Conservation (phyloP, 2,329 filamentous ascomycete genomes). For the Talaromyces sp. region DNA sequence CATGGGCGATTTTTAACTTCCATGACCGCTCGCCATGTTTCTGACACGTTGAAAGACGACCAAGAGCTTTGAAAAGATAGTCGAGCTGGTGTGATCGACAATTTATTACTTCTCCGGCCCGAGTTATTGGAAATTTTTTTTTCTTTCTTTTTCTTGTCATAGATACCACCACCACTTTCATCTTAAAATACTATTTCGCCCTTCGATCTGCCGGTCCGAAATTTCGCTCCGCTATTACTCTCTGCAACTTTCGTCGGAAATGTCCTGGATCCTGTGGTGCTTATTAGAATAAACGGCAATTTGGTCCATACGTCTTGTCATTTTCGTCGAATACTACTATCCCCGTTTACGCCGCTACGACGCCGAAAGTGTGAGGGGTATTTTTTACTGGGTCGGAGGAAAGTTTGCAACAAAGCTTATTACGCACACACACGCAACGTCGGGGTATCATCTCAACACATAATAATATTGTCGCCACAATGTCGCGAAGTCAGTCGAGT, state of each 20-base stretch:
- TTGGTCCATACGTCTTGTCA: not conserved
- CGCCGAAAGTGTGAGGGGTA: not conserved
- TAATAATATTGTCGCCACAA: not conserved
- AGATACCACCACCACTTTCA: not conserved
- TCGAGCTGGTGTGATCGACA: not conserved
- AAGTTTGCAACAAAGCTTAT: not conserved
- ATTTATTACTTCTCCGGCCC: too few relatives aligned
- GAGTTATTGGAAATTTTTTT: not conserved
- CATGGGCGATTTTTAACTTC: not conserved
- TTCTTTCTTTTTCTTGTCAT: not conserved
- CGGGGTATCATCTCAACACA: not conserved
- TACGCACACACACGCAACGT: not conserved
- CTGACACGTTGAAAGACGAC: not conserved
- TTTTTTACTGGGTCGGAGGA: not conserved
- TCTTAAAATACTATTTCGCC: too few relatives aligned
- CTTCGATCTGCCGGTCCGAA: not conserved
- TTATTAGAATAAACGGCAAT: not conserved
- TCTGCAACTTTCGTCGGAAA: not conserved
- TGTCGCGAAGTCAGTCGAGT: slow-evolving; percentile 33
- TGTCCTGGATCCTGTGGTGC: not conserved
- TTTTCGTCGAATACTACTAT: not conserved
- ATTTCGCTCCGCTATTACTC: not conserved
- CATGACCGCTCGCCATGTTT: not conserved
- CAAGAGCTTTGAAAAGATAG: not conserved
- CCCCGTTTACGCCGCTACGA: not conserved